These are phyloP conservation scores for Notholithocarpus densiflorus DNA, from an alignment of 306 rosid species.

Conservation along the genomic window DNA sequence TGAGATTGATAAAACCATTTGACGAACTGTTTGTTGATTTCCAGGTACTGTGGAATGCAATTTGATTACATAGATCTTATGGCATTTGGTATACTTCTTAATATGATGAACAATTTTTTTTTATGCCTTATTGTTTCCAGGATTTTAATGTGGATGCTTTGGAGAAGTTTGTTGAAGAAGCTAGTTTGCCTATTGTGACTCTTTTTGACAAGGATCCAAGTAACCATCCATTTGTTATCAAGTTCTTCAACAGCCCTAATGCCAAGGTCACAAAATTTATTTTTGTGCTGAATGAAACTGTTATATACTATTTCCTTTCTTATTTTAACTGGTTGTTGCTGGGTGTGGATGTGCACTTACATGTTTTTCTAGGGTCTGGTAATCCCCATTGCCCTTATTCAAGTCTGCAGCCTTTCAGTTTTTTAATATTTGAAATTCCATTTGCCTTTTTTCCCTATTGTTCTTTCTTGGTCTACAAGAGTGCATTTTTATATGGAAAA, in stretches of 20 bases:
- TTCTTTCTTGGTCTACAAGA: too few relatives aligned
- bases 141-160: conserved; percentile 63
- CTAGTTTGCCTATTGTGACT: conserved; percentile 63
- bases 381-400: too few relatives aligned
- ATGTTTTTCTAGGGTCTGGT: too few relatives aligned
- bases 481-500: too few relatives aligned
- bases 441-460: too few relatives aligned
- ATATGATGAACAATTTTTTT: neutral
- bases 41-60: conserved; percentile 46
- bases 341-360: too few relatives aligned
- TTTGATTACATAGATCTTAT: neutral
- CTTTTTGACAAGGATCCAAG: conserved; percentile 62
- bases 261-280: conserved; percentile 49
- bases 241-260: conserved; percentile 56
- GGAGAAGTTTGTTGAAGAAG: conserved; percentile 70
- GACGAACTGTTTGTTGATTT: conserved; percentile 78
- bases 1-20: conserved; percentile 86
- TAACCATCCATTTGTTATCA: conserved; percentile 62
- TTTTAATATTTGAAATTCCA: too few relatives aligned
- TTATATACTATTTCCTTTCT: too few relatives aligned
- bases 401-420: too few relatives aligned
- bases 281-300: too few relatives aligned
- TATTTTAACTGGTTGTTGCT: too few relatives aligned
- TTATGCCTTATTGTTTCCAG: conserved; percentile 33
- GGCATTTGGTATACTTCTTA: neutral